These are phyloP conservation scores for Chlorella sp. DNA, from an alignment of 139 green algal genomes.

Conservation along the genomic window DNA sequence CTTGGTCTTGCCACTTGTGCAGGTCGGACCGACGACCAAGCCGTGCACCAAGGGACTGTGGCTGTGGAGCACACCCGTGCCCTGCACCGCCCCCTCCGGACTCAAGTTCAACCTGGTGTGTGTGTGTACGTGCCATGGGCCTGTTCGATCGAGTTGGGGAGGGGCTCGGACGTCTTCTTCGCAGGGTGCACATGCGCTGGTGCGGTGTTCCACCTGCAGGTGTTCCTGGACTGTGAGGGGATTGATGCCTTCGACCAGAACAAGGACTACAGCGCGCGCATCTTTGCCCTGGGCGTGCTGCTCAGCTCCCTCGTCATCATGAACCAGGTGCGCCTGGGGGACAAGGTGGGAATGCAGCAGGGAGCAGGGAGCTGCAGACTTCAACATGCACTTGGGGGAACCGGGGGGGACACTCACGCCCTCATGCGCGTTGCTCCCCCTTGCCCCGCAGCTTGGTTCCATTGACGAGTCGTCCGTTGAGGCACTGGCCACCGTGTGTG, in stretches of 20 bases:
- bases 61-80: conserved; percentile 55
- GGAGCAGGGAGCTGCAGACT: no score
- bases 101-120: conserved; percentile 9
- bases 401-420: no score
- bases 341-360: not conserved
- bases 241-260: conserved; percentile 89
- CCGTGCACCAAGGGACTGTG: conserved; percentile 89
- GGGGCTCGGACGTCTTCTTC: no score
- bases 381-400: no score
- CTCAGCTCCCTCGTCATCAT: conserved; percentile 83
- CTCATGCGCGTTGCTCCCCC: no score
- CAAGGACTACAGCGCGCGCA: conserved; percentile 26
- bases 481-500: conserved; percentile 77
- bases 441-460: conserved; percentile 37
- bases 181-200: no score
- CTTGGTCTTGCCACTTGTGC: not conserved
- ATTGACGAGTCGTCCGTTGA: conserved; percentile 90
- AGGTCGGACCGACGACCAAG: conserved; percentile 58
- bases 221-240: conserved; percentile 86
- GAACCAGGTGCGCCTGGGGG: conserved; percentile 79
- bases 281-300: conserved; percentile 87
- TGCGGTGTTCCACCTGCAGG: no score
- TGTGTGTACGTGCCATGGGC: not conserved
- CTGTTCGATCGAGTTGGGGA: not conserved
- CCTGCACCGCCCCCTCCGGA: not conserved